Conservation (phyloP, 2,329 filamentous ascomycete genomes). For the Xylariaceae sp. region DNA sequence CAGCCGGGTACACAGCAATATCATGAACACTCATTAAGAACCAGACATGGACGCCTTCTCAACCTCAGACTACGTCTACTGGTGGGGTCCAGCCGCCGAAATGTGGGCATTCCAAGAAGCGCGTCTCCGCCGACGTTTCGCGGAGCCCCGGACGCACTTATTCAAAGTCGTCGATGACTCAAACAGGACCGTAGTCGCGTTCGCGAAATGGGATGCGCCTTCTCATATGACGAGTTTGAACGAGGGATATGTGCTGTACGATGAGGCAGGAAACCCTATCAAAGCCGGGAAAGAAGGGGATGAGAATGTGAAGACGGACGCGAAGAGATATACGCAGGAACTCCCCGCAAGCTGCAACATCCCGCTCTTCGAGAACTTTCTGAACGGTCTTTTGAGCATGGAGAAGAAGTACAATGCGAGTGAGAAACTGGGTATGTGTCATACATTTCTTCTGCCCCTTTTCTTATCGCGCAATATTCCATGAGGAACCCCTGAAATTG, state of each 20-base stretch:
- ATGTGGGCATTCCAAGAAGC: slow-evolving; percentile 27
- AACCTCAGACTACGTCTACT: slow-evolving; percentile 26
- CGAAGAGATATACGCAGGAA: slow-evolving; percentile 2
- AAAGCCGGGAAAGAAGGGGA: neutral
- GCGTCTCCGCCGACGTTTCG: slow-evolving; percentile 26
- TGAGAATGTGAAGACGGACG: neutral
- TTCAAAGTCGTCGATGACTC: slow-evolving; percentile 28
- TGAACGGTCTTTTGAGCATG: slow-evolving; percentile 18
- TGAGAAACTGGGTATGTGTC: slow-evolving; percentile 28
- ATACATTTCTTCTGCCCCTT: neutral
- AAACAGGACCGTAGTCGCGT: slow-evolving; percentile 23
- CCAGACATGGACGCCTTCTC: slow-evolving; percentile 28
- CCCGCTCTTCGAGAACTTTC: slow-evolving; percentile 23
- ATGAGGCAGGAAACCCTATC: slow-evolving; percentile 13
- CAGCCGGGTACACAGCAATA: too few species aligned
- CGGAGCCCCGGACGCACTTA: slow-evolving; percentile 24
- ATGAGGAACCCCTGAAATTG: too few species aligned
- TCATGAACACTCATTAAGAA: too few species aligned
- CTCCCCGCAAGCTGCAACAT: slow-evolving; percentile 23
- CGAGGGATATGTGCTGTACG: slow-evolving; percentile 23
- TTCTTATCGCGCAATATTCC: neutral
- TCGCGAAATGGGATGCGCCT: slow-evolving; percentile 28
- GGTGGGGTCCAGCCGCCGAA: slow-evolving; percentile 23
- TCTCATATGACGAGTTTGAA: slow-evolving; percentile 17
- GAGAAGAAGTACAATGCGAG: slow-evolving; percentile 24